Base-by-base conservation (phyloP, 163 green algal species). In the Chlamydomonas reinhardtii region DNA sequence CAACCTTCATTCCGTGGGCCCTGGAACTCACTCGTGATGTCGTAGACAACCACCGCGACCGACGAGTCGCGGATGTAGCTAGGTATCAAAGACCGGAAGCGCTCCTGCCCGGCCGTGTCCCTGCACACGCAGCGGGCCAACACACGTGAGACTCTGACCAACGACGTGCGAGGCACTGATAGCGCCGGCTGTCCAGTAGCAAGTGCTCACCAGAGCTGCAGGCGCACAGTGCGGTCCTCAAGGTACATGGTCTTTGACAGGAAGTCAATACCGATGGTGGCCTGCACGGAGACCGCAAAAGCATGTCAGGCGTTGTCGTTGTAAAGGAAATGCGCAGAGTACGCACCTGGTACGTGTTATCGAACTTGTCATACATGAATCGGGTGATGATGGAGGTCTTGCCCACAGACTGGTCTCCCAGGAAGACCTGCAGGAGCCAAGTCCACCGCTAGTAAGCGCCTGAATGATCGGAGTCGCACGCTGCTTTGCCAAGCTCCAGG, bases 301-400 rank as follows among this genome's bases (percentile, higher is more conserved):
- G 39, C 31, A 25, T 34, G 0, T 70, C 17, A 69, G 31, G n/a
- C 39, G n/a, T n/a, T 24, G 19, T 9, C n/a, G n/a, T n/a, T n/a
- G n/a, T 16, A 66, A 14, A 32, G n/a, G 9, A 5, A 52, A 22
- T 80, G 0, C 9, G 54, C 35, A 71, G 29, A 71, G 29, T 37
- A 32, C 82, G 2, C 32, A 98, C 97, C 96, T 99, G 98, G 88
- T 99, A 99, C 4, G 95, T 98, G 88, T 97, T 99, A 89, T 99
- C 98, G 89, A 99, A 99, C 91, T 99, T 99, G 91, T 99, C 98
- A 91, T 99, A 99, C 98, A 99, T 99, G 88, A 99, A 99, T 2
- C 98, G 91, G 2, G 97, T 99, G 88, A 99, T 99, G 84, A 99
- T 99, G 85, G 92, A 97, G 68, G 98, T 99, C 88, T 99, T 99